phyloP scores from a whole-genome alignment of 345 rosid species.

The Pistacia atlantica region DNA sequence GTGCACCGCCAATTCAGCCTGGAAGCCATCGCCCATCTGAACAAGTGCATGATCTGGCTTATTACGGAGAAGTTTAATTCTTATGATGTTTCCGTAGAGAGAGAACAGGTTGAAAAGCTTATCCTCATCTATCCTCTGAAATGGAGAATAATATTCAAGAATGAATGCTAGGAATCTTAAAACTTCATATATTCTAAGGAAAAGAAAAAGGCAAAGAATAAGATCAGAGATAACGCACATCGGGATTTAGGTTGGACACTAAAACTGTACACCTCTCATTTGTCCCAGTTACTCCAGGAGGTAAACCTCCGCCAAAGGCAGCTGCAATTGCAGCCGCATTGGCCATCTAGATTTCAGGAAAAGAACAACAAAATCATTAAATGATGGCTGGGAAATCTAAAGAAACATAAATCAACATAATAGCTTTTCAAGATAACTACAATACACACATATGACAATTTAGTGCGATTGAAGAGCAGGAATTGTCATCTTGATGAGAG shows the following conservation, averaged over 20 bases:
- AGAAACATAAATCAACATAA: slow-evolving; percentile 12
- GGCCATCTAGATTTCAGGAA: slow-evolving; percentile 58
- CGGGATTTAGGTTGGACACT: slow-evolving; percentile 85
- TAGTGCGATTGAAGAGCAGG: background rate
- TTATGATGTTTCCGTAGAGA: slow-evolving; percentile 90
- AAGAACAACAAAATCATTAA: slow-evolving; percentile 14
- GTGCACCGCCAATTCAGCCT: slow-evolving; percentile 95
- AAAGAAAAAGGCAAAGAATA: slow-evolving; percentile 1
- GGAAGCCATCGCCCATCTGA: slow-evolving; percentile 99
- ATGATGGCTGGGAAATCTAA: background rate
- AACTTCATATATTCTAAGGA: background rate
- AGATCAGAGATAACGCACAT: slow-evolving; percentile 50
- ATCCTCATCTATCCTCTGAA: slow-evolving; percentile 86
- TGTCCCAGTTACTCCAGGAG: slow-evolving; percentile 94
- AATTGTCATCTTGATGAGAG: background rate
- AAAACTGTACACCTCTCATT: slow-evolving; percentile 93
- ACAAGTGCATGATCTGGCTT: slow-evolving; percentile 98
- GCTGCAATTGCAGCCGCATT: slow-evolving; percentile 93
- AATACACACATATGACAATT: background rate
- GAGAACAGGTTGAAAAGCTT: slow-evolving; percentile 96
- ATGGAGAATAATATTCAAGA: slow-evolving; percentile 20
- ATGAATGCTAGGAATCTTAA: background rate
- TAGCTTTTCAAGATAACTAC: background rate
- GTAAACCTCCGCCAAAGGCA: slow-evolving; percentile 96
- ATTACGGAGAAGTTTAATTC: slow-evolving; percentile 90